A percentile compares a stretch with the other conserved stretches of the same genome.
Evolutionary conservation across 1,284 basidiomycete species (phyloP).

Genomic region (Ceratobasidium theobromae): DNA sequence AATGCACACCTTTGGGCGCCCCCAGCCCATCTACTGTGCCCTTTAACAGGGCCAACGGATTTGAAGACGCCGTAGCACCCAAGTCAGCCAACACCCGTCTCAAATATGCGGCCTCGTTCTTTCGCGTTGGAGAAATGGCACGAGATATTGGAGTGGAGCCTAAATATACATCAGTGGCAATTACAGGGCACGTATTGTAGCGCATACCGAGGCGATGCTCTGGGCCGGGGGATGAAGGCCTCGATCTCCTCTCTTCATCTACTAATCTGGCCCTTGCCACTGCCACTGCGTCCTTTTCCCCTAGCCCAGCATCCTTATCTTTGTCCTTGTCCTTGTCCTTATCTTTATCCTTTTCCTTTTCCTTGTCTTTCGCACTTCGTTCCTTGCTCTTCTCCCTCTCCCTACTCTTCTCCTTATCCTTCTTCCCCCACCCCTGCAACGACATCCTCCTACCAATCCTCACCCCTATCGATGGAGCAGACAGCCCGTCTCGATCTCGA

Average conservation of each 20-base stretch:
- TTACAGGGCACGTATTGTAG: not conserved
- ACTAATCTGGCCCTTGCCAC: too few species aligned
- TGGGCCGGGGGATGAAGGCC: not conserved
- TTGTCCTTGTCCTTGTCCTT: not conserved
- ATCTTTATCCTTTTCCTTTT: conserved; percentile 1
- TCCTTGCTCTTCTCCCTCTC: conserved; percentile 22
- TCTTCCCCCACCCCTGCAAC: conserved; percentile 28
- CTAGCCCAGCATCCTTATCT: not conserved
- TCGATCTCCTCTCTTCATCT: too few species aligned
- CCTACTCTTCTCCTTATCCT: conserved; percentile 21
- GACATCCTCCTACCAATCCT: conserved; percentile 18
- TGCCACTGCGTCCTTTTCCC: not conserved
- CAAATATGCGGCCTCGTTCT: conserved; percentile 59
- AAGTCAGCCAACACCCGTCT: conserved; percentile 63
- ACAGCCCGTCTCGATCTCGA: too few species aligned
- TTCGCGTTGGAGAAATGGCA: conserved; percentile 12
- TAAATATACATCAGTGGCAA: not conserved
- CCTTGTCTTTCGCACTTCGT: too few species aligned
- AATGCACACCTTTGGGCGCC: conserved; percentile 3
- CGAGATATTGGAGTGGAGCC: conserved; percentile 27
- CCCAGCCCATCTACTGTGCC: conserved; percentile 21
- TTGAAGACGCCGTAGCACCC: conserved; percentile 2
- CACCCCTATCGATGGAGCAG: conserved; percentile 3
- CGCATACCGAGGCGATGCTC: not conserved
- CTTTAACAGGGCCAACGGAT: conserved; percentile 17